Conservation (phyloP, 805 yeast species). For the Kuraishia molischiana region DNA sequence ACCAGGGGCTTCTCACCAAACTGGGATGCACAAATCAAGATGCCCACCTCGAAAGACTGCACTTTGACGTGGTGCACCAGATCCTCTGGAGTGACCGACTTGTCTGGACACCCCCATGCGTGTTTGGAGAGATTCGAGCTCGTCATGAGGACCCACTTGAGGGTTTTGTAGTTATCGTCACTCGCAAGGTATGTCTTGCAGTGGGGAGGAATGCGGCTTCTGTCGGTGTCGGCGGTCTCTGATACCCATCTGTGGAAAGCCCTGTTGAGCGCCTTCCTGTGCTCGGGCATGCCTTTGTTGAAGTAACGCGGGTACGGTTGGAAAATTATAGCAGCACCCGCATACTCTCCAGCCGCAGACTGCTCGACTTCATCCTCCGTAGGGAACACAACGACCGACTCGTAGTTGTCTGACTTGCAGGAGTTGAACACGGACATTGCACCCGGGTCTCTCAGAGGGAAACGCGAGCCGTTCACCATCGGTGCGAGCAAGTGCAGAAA, state of each 20-base stretch:
- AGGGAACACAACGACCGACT: slow-evolving; percentile 24
- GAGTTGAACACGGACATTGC: slow-evolving; percentile 12
- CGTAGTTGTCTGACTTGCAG: slow-evolving; percentile 8
- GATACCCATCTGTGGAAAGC: slow-evolving; percentile 37
- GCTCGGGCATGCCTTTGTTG: slow-evolving; percentile 13
- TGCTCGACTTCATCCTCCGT: slow-evolving; percentile 16
- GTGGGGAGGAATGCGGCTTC: slow-evolving; percentile 32
- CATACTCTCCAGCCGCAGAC: slow-evolving; percentile 9
- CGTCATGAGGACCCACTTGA: slow-evolving; percentile 65
- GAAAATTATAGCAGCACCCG: slow-evolving; percentile 44
- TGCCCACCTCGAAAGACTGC: slow-evolving; percentile 45
- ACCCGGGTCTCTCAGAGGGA: slow-evolving; percentile 14
- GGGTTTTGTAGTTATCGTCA: slow-evolving; percentile 34
- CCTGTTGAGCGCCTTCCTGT: slow-evolving; percentile 30
- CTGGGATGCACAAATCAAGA: slow-evolving; percentile 28
- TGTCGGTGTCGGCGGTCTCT: slow-evolving; percentile 14
- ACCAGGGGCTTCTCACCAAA: slow-evolving; percentile 17
- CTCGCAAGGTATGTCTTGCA: slow-evolving; percentile 57
- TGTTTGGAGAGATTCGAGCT: slow-evolving; percentile 67
- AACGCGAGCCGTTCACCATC: slow-evolving; percentile 22
- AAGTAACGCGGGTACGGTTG: slow-evolving; percentile 18
- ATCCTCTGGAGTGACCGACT: slow-evolving; percentile 8
- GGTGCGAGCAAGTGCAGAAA: slow-evolving; percentile 41
- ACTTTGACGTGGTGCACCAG: slow-evolving; percentile 21
- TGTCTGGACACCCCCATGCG: slow-evolving; percentile 62